These are phyloP conservation scores for Phaffia tasmanica DNA, from an alignment of 768 basidiomycete species.

Conservation along the genomic window DNA sequence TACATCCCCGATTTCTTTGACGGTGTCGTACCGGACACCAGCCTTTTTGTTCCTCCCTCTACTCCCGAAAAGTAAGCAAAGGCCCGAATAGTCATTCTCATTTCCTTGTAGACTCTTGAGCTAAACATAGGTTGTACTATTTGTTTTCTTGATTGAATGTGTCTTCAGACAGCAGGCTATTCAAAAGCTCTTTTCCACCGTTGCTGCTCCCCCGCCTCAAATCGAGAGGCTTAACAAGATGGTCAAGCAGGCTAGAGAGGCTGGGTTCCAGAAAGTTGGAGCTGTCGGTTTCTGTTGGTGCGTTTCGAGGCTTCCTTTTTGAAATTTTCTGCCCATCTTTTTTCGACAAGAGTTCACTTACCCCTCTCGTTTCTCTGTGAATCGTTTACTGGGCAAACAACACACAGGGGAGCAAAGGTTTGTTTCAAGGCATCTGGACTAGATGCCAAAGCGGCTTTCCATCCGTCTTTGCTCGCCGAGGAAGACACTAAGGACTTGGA, in stretches of 20 bases:
- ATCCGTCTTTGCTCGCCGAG: conserved; percentile 23
- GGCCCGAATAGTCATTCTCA: no score
- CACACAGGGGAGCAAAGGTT: conserved; percentile 23
- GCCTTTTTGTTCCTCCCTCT: background rate
- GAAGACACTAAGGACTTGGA: conserved; percentile 10
- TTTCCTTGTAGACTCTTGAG: background rate
- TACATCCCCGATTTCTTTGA: background rate
- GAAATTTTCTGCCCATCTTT: no score
- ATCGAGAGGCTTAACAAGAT: conserved; percentile 12
- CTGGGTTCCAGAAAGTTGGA: conserved; percentile 14
- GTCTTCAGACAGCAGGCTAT: conserved; percentile 3
- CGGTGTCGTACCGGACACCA: background rate
- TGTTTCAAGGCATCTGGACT: conserved; percentile 9
- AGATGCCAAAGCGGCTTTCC: conserved; percentile 18
- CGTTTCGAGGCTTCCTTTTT: background rate
- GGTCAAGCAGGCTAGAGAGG: conserved; percentile 4
- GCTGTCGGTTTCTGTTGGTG: conserved; percentile 22
- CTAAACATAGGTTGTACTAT: background rate
- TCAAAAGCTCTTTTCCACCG: conserved; percentile 1
- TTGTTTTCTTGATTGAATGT: background rate
- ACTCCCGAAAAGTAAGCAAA: background rate
- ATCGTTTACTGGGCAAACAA: background rate
- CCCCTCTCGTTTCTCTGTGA: background rate
- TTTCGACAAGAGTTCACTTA: background rate
- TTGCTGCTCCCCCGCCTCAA: background rate